Conservation (phyloP, 148 eudicot species). For the Vaccinium vitisidaea region DNA sequence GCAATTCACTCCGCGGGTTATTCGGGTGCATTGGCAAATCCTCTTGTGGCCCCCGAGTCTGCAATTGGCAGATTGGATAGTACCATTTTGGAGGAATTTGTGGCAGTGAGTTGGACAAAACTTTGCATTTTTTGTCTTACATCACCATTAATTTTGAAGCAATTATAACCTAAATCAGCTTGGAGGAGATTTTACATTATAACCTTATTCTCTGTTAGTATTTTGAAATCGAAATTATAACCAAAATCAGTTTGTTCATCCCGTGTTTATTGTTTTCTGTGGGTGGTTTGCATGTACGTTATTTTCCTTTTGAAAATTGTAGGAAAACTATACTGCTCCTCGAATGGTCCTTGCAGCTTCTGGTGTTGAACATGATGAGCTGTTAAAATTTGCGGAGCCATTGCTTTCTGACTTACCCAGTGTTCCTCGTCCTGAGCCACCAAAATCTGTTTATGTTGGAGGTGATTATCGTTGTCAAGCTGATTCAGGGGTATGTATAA, state of each 20-base stretch:
- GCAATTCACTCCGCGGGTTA: conserved; percentile 69
- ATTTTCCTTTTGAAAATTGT: conserved; percentile 20
- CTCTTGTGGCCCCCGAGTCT: conserved; percentile 58
- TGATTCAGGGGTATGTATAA: conserved; percentile 65
- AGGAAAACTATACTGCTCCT: conserved; percentile 87
- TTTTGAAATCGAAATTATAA: background rate
- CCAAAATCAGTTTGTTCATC: background rate
- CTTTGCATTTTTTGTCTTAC: background rate
- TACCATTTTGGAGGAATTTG: conserved; percentile 52
- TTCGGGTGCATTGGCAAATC: conserved; percentile 57
- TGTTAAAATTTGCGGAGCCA: conserved; percentile 81
- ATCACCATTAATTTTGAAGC: background rate
- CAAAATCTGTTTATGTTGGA: conserved; percentile 53
- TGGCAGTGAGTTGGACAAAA: conserved; percentile 43
- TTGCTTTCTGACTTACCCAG: conserved; percentile 64
- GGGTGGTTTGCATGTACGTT: conserved; percentile 17
- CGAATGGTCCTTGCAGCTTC: conserved; percentile 94
- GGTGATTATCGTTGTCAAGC: conserved; percentile 65
- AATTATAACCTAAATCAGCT: background rate
- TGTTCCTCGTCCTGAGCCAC: conserved; percentile 34
- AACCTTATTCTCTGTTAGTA: background rate
- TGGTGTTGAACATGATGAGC: conserved; percentile 87
- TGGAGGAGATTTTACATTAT: background rate
- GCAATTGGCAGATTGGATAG: conserved; percentile 44
- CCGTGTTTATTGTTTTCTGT: conserved; percentile 12